Evolutionary conservation across 2,329 filamentous ascomycete genomes (phyloP), one percentile per base, ranked within the genome.

Genomic region (Aspergillus bombycis): DNA sequence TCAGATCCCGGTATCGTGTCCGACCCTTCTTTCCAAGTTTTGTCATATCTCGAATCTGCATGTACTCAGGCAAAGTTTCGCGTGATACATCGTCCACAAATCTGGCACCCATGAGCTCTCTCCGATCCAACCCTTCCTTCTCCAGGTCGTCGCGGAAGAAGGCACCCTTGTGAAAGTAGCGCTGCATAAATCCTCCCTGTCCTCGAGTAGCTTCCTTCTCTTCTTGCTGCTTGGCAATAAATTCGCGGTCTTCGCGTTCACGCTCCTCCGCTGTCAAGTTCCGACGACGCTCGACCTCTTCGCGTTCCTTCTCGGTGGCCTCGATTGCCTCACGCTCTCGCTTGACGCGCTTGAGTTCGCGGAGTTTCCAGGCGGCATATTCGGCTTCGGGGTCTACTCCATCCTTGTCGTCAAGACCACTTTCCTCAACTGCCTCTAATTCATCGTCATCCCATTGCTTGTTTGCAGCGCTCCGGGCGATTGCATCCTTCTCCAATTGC

Each of bases 111-210:
- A 96, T 96, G 68, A 97, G 84, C 74, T 97, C 92, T 54, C 95
- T 85, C 74, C 89, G 86, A 67, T 91, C 89, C 53, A 97, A 82
- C 0, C 92, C 92, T 66, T 91, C 88, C 19, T 88, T 88, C 70
- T 89, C 88, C 58, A 89, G 85, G 71, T 96, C 91, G 58, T 94
- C 92, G 69, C 91, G 91, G 82, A 92, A 98, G 82, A 98, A 99
- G 19, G 95, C 95, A 56, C 95, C 95, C 80, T 94, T 94, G 84
- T 99, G 95, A 79, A 92, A 94, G 81, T 98, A 99, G 75, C 94
- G 93, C 75, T 97, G 94, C 91, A 98, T 92, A 77, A 89, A 97
- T 2, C 86, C 86, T 84, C 95, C 92, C 79, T 94, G 91, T 59
- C 93, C 93, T 65, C 90, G 89, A 57, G 83, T 79, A 65, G 91